Evolutionary conservation across 2,329 filamentous ascomycete genomes (phyloP).

Genomic region (Fusarium liriodendri): DNA sequence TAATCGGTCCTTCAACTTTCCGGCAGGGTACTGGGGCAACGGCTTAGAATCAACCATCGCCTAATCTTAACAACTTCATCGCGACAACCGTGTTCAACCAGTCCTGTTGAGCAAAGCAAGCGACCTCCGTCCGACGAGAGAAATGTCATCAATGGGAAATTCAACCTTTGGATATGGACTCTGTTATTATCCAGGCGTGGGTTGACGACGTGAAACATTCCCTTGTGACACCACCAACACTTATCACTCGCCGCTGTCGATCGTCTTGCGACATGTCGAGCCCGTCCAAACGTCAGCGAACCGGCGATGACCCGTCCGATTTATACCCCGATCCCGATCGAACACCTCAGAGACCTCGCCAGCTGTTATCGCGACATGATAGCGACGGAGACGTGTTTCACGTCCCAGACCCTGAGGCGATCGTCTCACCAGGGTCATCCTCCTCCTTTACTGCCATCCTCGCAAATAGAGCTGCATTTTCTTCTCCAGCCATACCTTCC

Average conservation of each 20-base stretch:
- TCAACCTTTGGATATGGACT: not conserved
- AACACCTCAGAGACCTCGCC: not conserved
- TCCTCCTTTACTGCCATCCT: not conserved
- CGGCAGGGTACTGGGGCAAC: not conserved
- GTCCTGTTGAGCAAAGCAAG: too few relatives aligned
- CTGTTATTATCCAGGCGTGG: constrained; percentile 1
- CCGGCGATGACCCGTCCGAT: not conserved
- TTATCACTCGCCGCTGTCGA: not conserved
- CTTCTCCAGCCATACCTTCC: not conserved
- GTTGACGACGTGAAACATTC: constrained; percentile 5
- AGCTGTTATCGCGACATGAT: not conserved
- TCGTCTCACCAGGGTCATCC: not conserved
- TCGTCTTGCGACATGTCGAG: not conserved
- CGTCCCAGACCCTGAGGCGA: not conserved
- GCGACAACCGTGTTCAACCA: not conserved
- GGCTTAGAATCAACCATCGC: not conserved
- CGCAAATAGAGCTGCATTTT: not conserved
- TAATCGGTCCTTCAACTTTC: not conserved
- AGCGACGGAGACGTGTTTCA: not conserved
- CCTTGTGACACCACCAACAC: not conserved
- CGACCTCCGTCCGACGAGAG: not conserved
- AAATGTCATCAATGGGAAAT: not conserved
- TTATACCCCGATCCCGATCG: not conserved
- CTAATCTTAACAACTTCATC: not conserved
- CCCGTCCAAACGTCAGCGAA: not conserved